Conservation (phyloP, 139 green algal genomes). For the Dunaliella primolecta region DNA sequence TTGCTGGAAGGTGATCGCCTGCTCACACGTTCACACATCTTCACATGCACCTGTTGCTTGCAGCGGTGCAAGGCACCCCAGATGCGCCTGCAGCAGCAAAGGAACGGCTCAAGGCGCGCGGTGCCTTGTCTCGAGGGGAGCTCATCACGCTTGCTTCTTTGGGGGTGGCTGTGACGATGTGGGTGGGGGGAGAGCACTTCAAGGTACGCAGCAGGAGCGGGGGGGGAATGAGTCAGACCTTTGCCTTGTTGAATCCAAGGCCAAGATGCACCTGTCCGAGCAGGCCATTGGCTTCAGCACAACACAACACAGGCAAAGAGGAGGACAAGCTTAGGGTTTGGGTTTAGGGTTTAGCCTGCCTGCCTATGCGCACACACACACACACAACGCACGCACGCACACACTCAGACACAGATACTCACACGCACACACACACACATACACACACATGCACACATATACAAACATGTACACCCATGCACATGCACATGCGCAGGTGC, state of each 20-base stretch:
- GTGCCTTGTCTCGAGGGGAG: constrained; percentile 79
- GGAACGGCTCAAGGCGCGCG: constrained; percentile 72
- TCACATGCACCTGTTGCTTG: neutral
- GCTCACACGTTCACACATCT: neutral
- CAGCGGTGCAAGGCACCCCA: constrained; percentile 3
- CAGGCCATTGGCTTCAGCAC: too few relatives aligned
- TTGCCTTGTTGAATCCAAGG: too few relatives aligned
- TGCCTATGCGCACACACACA: neutral
- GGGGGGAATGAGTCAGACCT: too few relatives aligned
- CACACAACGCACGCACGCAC: neutral
- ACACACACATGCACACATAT: neutral
- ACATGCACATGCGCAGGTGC: constrained; percentile 55
- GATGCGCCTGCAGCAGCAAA: constrained; percentile 34
- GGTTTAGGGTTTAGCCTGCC: too few relatives aligned
- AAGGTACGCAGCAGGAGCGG: too few relatives aligned
- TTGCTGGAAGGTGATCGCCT: neutral
- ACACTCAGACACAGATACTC: neutral
- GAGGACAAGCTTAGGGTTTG: too few relatives aligned
- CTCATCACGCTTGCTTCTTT: constrained; percentile 88
- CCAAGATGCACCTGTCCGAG: too few relatives aligned
- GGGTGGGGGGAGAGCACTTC: constrained; percentile 54
- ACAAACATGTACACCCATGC: neutral
- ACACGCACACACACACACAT: neutral
- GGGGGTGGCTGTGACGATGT: constrained; percentile 80
- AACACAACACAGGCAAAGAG: too few relatives aligned